Evolutionary conservation across 106 monocot genomes (phyloP).

Genomic region (Dendrobium nobile): DNA sequence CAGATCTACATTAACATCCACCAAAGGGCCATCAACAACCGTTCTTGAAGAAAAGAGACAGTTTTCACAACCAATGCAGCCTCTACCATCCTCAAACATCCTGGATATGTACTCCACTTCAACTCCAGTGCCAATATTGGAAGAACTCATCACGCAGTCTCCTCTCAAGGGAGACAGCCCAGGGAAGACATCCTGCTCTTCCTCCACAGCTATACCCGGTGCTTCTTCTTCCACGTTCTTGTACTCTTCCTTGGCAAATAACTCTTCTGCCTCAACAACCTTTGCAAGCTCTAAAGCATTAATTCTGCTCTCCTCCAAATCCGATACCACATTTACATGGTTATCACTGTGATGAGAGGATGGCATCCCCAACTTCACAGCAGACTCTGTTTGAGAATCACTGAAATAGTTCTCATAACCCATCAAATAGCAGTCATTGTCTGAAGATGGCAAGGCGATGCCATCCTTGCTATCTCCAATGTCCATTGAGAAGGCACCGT

Average conservation of each 20-base stretch:
- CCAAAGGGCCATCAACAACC: constrained; percentile 5
- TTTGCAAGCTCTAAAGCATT: neutral
- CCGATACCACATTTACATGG: neutral
- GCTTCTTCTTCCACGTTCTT: neutral
- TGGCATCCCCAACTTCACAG: neutral
- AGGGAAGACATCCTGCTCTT: constrained; percentile 23
- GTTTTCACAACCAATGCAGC: constrained; percentile 8
- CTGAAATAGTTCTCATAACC: neutral
- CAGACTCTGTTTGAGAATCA: neutral
- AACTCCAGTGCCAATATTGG: constrained; percentile 16
- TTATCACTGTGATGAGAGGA: neutral
- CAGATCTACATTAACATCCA: neutral
- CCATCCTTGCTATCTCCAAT: neutral
- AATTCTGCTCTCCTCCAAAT: constrained; percentile 5
- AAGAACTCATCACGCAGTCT: neutral
- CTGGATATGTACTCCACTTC: constrained; percentile 6
- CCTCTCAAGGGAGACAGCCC: constrained; percentile 17
- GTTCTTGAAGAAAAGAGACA: constrained; percentile 17
- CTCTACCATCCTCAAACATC: constrained; percentile 7
- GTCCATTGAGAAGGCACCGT: neutral
- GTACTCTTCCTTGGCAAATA: constrained; percentile 7
- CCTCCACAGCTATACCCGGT: neutral
- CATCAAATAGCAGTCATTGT: neutral
- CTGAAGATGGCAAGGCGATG: neutral
- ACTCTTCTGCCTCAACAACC: neutral